Evolutionary conservation across 768 basidiomycete genomes (phyloP), one percentile per base, ranked within the genome.

Genomic region (Lentinula guzmanii): DNA sequence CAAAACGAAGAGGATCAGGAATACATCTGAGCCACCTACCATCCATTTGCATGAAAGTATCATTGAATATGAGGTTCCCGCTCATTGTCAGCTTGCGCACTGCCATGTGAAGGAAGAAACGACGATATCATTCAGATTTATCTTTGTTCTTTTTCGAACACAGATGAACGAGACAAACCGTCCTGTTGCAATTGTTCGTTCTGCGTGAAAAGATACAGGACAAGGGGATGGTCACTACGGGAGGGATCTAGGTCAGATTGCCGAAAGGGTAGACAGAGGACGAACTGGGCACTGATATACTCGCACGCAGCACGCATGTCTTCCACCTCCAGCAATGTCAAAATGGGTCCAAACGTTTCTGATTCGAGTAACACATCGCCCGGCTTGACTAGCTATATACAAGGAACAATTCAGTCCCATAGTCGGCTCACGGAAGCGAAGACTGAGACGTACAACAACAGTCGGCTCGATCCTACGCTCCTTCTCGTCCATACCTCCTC

Each of bases 311-410:
- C 86, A 37, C 92, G 89, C 6, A 90, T 58, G 59, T 80, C 70
- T n/a, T 86, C 82, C 10, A 93, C 85, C 0, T 86, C 82, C 0
- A 95, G 74, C 43, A 95, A 77, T 3, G 91, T 87, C 24, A 95
- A 74, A 9, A 95, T 65, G 7, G 93, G 93, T 0, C 92, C 93
- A 65, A 95, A 94, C 46, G 94, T 79, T 67, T 95, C 93, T 62
- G 91, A 86, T 68, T 79, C 77, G 89, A 95, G 90, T 63, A 93
- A 71, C 0, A 87, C 80, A 71, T 95, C 93, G 58, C 83, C 82
- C 0, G 63, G 67, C 71, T 2, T 93, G 85, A 62, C 87, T 1
- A 54, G 52, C 51, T 52, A 39, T 2, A 16, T 3, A 28, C 28
- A 3, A 28, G 28, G 28, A 28, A 28, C 28, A 28, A 28, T 0